Base-by-base conservation (phyloP, 345 rosid genomes). In the Linum usitatissimum region DNA sequence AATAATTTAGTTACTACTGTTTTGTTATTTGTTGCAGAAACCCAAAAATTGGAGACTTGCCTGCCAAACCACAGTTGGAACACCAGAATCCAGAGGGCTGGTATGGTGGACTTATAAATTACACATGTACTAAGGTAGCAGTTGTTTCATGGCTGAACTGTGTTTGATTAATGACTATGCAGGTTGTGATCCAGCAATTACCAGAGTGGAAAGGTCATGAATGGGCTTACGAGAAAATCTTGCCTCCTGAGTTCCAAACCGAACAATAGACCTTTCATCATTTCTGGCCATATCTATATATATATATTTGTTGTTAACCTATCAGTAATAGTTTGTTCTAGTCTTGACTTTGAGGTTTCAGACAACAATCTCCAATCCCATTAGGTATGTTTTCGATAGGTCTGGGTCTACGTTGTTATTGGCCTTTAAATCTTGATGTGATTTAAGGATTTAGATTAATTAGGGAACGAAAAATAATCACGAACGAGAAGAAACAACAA, bases 171-270 rank as follows among this genome's bases (percentile, higher is more conserved):
- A 4, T 0, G 28, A 18, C 5, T 45, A 62, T 61, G 81, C 81
- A 86, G 98, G 81, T 91, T 49, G 87, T 86, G 34, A 76, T 91
- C 64, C 98, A 91, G 64, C 96, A 88, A 63, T 71, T 91, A 64
- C 96, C 96, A 8, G 98, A 91, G 68, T 88, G 98, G 98, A 91
- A 91, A 73, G 88, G 79, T 21, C 98, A 91, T 74, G 96, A 86
- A 76, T 88, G 98, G 98, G 78, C 66, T 20, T 78, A 70, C 23
- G 77, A 85, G 55, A 79, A 64, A 70, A 39, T 28, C 14, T 18
- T 54, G 0, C 59, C 57, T 19, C 53, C 73, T 5, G 63, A 66
- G 15, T 18, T 21, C 10, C 14, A 10, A 15, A 15, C 1, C 4
- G 14, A 45, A 10, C 15, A 45, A 45, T 45, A 45, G 51, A 40